Conservation (phyloP, 225 moss, liverwort and hornwort genomes). For the Ulota crispa region DNA sequence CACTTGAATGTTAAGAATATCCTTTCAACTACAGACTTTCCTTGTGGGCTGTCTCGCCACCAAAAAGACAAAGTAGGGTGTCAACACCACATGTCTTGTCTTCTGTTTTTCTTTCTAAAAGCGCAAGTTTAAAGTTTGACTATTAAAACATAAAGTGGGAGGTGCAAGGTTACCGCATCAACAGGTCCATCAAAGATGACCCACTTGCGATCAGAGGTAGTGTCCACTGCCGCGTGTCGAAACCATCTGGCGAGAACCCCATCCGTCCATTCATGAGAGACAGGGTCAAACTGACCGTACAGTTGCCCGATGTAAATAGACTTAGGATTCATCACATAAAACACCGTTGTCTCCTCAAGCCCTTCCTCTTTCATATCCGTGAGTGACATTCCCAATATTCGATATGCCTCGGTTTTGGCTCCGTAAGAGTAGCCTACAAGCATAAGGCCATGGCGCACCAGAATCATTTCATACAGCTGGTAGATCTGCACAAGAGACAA, state of each 20-base stretch:
- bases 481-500: constrained; percentile 42
- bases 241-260: constrained; percentile 68
- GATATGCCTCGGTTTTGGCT: constrained; percentile 78
- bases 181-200: constrained; percentile 82
- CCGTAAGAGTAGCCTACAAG: constrained; percentile 84
- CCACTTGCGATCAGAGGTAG: constrained; percentile 73
- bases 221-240: constrained; percentile 65
- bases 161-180: constrained; percentile 39
- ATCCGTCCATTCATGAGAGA: constrained; percentile 80
- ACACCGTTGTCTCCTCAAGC: constrained; percentile 58
- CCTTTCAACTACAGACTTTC: too few relatives aligned
- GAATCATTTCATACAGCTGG: constrained; percentile 84
- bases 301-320: constrained; percentile 88
- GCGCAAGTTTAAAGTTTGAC: too few relatives aligned
- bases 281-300: constrained; percentile 74
- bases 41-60: too few relatives aligned
- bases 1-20: too few relatives aligned
- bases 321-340: constrained; percentile 86
- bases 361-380: constrained; percentile 71
- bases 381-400: constrained; percentile 66
- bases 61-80: too few relatives aligned
- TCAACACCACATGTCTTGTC: too few relatives aligned
- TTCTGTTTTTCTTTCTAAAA: too few relatives aligned
- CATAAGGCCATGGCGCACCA: constrained; percentile 84
- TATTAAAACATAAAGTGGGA: not conserved